phyloP scores from a whole-genome alignment of 495 filamentous ascomycete species.

The Physcia stellaris region DNA sequence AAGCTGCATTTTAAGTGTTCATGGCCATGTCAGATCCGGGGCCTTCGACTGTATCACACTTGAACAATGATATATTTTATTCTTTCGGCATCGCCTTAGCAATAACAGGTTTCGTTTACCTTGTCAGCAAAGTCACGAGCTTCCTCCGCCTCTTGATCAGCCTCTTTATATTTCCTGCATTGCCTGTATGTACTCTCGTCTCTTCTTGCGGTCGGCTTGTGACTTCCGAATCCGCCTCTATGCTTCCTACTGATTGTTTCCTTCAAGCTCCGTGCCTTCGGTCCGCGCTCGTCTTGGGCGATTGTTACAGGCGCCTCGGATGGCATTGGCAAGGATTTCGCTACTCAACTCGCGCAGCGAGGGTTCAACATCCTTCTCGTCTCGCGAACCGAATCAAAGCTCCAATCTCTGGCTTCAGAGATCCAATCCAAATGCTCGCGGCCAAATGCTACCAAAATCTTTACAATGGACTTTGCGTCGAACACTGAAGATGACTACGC shows the following conservation, averaged over 20 bases:
- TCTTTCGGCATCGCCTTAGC: slow-evolving; percentile 7
- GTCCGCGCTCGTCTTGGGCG: slow-evolving; percentile 79
- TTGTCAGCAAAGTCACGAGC: slow-evolving; percentile 41
- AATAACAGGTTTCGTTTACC: slow-evolving; percentile 41
- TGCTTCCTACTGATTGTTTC: not conserved
- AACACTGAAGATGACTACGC: slow-evolving; percentile 66
- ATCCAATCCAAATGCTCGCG: slow-evolving; percentile 46
- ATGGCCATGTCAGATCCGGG: no score
- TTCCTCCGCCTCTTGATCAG: slow-evolving; percentile 54
- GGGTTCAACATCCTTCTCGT: slow-evolving; percentile 90
- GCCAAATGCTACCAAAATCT: slow-evolving; percentile 57
- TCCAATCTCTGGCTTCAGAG: slow-evolving; percentile 60
- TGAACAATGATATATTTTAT: no score
- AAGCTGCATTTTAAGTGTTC: no score
- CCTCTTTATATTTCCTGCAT: slow-evolving; percentile 63
- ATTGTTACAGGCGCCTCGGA: slow-evolving; percentile 93
- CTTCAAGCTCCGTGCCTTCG: slow-evolving; percentile 71
- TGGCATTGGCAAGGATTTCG: slow-evolving; percentile 94
- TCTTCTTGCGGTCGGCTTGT: not conserved
- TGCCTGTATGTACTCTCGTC: slow-evolving; percentile 30
- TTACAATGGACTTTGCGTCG: slow-evolving; percentile 83
- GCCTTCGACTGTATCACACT: no score
- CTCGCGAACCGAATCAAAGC: slow-evolving; percentile 84
- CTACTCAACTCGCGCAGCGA: slow-evolving; percentile 73
- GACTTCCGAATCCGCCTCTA: slow-evolving; percentile 1